Base-by-base conservation (phyloP, 2,329 filamentous ascomycete species). In the Plenodomus biglobosus region DNA sequence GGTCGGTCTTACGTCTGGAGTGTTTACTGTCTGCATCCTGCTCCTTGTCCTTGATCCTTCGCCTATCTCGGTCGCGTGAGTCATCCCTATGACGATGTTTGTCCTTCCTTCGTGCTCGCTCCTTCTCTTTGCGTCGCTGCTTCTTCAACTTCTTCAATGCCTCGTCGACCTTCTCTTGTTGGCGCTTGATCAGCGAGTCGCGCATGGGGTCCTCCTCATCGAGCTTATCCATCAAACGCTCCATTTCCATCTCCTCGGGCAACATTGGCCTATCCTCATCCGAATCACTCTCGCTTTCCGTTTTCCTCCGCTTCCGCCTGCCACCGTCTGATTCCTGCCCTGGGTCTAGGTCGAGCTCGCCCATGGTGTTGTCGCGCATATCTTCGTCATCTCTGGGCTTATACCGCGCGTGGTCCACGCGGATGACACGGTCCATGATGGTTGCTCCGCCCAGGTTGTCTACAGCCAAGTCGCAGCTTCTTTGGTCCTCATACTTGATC, bases 131-230 rank as follows among this genome's bases (percentile, higher is more conserved):
- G 40, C 66, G 69, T 48, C 77, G 76, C 59, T 65, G 73, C 65
- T 72, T 80, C 38, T 78, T 77, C 42, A 80, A 68, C 59, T 73
- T 80, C 55, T 78, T 77, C 59, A 88, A 73, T 2, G 90, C 92
- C 49, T 82, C 81, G 45, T 87, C 84, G 11, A 96, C 82, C 69
- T 96, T 90, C 68, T 90, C 90, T 73, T 88, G 91, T 80, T 97
- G 96, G 73, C 95, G 88, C 55, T 92, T 83, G 42, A 96, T 85
- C 55, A 97, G 69, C 62, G 89, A 96, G 32, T 84, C 85, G 73
- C 96, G 96, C 94, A 99, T 99, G 0, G 94, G 94, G 70, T 99
- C 94, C 52, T 97, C 92, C 19, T 96, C 92, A 57, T 97, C 94
- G 56, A 95, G 87, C 15, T 92, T 85, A 44, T 82, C 76, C 43